phyloP scores from a whole-genome alignment of 202 grass and related monocot genomes.

The Dendrocalamus latiflorus region DNA sequence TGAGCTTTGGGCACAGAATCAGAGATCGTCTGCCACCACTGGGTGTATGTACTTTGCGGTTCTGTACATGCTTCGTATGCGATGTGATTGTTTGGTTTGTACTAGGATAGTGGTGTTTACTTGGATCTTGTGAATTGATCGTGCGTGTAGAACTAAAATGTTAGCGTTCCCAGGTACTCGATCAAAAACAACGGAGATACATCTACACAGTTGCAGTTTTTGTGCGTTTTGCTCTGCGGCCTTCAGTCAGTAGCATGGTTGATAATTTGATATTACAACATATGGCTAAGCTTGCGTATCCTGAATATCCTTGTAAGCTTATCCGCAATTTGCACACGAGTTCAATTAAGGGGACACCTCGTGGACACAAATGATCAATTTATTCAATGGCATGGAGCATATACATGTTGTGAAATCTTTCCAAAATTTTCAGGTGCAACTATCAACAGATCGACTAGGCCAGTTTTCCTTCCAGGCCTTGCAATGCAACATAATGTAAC shows the following conservation, averaged over 20 bases:
- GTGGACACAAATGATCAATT: too few species aligned
- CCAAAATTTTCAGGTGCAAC: not conserved
- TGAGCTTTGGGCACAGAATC: too few species aligned
- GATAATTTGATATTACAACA: too few species aligned
- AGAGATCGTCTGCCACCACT: too few species aligned
- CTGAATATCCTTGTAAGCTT: too few species aligned
- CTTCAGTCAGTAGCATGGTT: not conserved
- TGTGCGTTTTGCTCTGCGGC: not conserved
- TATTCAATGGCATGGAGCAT: not conserved
- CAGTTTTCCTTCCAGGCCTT: not conserved
- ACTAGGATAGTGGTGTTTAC: not conserved
- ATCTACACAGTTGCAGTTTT: not conserved
- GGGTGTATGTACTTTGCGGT: not conserved
- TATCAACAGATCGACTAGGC: not conserved
- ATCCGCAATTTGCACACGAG: too few species aligned
- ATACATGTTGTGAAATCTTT: too few species aligned
- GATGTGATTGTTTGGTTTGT: not conserved
- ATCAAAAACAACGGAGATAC: not conserved
- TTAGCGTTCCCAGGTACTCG: not conserved
- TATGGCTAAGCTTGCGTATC: too few species aligned
- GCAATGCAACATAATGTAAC: not conserved
- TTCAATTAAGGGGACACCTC: too few species aligned
- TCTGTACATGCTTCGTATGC: constrained; percentile 3
- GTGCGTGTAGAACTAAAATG: not conserved
- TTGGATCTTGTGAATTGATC: not conserved